phyloP scores from a whole-genome alignment of 2,329 filamentous ascomycete genomes.

The Zymoseptoria pseudotritici region DNA sequence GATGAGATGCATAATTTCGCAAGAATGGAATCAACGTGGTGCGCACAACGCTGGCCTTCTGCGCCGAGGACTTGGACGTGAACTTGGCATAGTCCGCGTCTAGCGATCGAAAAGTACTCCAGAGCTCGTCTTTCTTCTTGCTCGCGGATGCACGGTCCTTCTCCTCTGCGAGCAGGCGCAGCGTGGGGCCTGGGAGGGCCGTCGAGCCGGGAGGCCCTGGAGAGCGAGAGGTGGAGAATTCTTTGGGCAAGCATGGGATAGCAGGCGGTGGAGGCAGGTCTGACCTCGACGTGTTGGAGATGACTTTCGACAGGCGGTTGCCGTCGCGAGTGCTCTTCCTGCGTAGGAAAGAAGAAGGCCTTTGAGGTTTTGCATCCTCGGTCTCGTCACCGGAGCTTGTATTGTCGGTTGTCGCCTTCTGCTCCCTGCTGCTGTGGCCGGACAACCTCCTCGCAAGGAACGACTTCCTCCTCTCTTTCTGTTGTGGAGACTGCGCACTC shows the following conservation, averaged over 20 bases:
- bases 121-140: slow-evolving; percentile 63
- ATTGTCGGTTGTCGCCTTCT: slow-evolving; percentile 8
- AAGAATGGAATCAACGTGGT: slow-evolving; percentile 69
- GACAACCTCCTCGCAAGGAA: slow-evolving; percentile 6
- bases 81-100: slow-evolving; percentile 69
- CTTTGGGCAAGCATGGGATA: slow-evolving; percentile 39
- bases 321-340: slow-evolving; percentile 12
- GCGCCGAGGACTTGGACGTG: slow-evolving; percentile 60
- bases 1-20: slow-evolving; percentile 58
- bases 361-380: slow-evolving; percentile 12
- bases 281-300: slow-evolving; percentile 3
- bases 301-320: slow-evolving; percentile 9
- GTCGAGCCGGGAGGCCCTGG: slow-evolving; percentile 31
- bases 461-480: slow-evolving; percentile 11
- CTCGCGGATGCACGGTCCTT: slow-evolving; percentile 18
- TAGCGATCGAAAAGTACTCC: slow-evolving; percentile 59
- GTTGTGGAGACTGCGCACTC: slow-evolving; percentile 6
- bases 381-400: slow-evolving; percentile 12
- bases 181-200: slow-evolving; percentile 36
- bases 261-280: slow-evolving; percentile 21
- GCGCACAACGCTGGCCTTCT: slow-evolving; percentile 71
- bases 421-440: slow-evolving; percentile 8
- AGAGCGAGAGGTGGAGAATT: slow-evolving; percentile 43
- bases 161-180: slow-evolving; percentile 35
- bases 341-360: slow-evolving; percentile 14